Percentiles rank a stretch among this genome's conserved stretches.
These are phyloP conservation scores for Venturia carpophila DNA, from an alignment of 2,329 filamentous ascomycete genomes.

Conservation along the genomic window DNA sequence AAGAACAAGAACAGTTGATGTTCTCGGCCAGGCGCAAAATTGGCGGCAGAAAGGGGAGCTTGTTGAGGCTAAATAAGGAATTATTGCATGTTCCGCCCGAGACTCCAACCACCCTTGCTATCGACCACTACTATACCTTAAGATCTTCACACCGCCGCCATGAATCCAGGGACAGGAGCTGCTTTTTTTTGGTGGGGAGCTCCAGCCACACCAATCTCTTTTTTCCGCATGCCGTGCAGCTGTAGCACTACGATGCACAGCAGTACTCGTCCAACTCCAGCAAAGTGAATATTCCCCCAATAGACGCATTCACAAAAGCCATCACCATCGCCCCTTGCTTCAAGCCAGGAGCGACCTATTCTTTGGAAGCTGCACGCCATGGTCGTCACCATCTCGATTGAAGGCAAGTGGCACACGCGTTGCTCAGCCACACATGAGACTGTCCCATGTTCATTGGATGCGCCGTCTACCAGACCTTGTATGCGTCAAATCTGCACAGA, in stretches of 20 bases:
- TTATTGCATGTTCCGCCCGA: too few relatives aligned
- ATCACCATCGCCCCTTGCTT: background rate
- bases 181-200: background rate
- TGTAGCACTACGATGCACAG: too few relatives aligned
- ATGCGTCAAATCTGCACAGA: background rate
- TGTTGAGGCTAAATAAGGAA: background rate
- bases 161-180: background rate
- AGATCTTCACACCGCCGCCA: background rate
- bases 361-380: background rate
- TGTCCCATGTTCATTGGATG: background rate
- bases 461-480: background rate
- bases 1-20: background rate
- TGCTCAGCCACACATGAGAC: constrained; percentile 9
- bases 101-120: too few relatives aligned
- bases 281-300: background rate
- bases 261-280: background rate
- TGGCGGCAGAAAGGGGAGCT: background rate
- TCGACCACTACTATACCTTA: background rate
- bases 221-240: background rate
- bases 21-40: background rate
- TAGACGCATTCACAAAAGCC: background rate
- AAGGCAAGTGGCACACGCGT: constrained; percentile 1
- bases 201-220: constrained; percentile 2
- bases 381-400: background rate
- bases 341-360: background rate